Conservation (phyloP, 345 rosid genomes). For the Mangifera indica region DNA sequence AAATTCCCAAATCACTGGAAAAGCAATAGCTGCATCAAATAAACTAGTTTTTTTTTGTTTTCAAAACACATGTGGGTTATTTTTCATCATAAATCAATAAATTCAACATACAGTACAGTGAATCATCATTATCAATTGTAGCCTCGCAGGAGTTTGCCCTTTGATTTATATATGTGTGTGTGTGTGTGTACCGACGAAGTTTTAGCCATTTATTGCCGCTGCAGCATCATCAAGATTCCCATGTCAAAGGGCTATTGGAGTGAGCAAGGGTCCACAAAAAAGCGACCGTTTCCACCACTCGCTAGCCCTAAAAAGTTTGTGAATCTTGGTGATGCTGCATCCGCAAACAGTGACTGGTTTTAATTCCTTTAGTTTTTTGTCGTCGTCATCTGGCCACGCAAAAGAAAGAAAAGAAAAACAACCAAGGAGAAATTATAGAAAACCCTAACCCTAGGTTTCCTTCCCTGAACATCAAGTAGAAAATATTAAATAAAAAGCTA, state of each 20-base stretch:
- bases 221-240: slow-evolving; percentile 99
- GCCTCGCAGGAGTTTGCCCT: neutral
- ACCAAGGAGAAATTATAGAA: slow-evolving; percentile 15
- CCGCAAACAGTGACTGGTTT: slow-evolving; percentile 65
- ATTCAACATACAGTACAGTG: slow-evolving; percentile 7
- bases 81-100: neutral
- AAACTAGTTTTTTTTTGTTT: neutral
- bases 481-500: neutral
- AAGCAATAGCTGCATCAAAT: neutral
- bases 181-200: too few species aligned
- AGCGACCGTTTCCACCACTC: slow-evolving; percentile 13
- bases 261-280: slow-evolving; percentile 17
- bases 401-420: slow-evolving; percentile 1
- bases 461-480: neutral
- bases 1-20: neutral
- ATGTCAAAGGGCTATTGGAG: slow-evolving; percentile 27
- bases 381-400: slow-evolving; percentile 11
- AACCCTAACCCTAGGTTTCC: slow-evolving; percentile 47
- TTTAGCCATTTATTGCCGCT: slow-evolving; percentile 74
- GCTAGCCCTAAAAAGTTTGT: slow-evolving; percentile 39
- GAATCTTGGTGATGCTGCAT: slow-evolving; percentile 95
- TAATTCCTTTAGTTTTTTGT: slow-evolving; percentile 21
- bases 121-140: neutral
- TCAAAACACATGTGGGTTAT: neutral
- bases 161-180: neutral